These are phyloP conservation scores for Phytophthora syringae DNA, from an alignment of 352 stramenopile genomes.

Conservation along the genomic window DNA sequence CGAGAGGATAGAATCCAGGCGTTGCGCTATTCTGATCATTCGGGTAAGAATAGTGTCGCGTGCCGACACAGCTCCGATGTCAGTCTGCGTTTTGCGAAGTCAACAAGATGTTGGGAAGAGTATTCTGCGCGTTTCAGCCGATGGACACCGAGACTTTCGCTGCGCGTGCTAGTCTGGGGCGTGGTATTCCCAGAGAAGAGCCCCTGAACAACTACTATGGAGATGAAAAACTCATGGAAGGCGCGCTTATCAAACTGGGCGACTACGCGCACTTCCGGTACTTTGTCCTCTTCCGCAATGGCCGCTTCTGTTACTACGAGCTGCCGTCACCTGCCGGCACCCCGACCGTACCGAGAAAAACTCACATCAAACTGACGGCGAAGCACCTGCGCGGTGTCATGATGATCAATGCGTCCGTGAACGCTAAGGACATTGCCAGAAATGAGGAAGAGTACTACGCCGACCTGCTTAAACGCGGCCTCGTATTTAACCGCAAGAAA, in stretches of 20 bases:
- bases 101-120: constrained; percentile 7
- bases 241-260: constrained; percentile 84
- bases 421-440: constrained; percentile 67
- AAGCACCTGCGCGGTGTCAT: constrained; percentile 85
- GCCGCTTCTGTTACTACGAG: constrained; percentile 89
- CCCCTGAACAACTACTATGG: constrained; percentile 83
- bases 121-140: constrained; percentile 5
- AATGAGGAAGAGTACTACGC: constrained; percentile 77
- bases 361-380: constrained; percentile 67
- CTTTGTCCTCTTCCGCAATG: constrained; percentile 84
- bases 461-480: constrained; percentile 67
- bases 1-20: no score
- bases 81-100: background rate
- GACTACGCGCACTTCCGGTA: constrained; percentile 90
- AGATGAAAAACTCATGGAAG: constrained; percentile 88
- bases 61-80: background rate
- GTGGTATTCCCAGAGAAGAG: constrained; percentile 49
- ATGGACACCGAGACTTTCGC: constrained; percentile 26
- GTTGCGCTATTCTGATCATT: no score
- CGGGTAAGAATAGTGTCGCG: background rate
- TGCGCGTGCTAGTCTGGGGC: constrained; percentile 27
- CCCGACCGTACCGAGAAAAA: no score
- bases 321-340: constrained; percentile 68
- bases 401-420: constrained; percentile 82
- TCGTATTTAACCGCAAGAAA: constrained; percentile 84